Percentiles rank a stretch among this genome's conserved stretches.
Conservation (phyloP, 768 basidiomycete species). For the Suillus weaverae region DNA sequence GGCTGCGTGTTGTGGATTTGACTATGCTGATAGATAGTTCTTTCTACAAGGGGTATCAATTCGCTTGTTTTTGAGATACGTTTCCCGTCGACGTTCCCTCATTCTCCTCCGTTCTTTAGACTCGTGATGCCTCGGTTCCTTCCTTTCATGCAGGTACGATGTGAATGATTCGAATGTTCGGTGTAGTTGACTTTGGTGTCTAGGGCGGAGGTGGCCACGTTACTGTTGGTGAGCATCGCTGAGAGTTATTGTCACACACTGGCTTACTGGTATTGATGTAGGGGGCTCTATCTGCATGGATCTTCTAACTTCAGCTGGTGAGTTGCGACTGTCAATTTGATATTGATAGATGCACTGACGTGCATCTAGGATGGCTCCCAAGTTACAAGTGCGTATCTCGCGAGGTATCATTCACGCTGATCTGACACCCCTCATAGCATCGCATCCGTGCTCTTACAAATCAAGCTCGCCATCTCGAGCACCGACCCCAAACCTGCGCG, state of each 20-base stretch:
- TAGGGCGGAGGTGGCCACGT: constrained; percentile 69
- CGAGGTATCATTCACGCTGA: constrained; percentile 8
- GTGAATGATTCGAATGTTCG: background rate
- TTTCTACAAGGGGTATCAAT: constrained; percentile 45
- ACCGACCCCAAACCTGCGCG: constrained; percentile 19
- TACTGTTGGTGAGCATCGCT: constrained; percentile 47
- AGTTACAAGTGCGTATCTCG: constrained; percentile 51
- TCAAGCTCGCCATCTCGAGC: constrained; percentile 23
- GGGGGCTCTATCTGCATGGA: constrained; percentile 80
- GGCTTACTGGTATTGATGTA: constrained; percentile 18
- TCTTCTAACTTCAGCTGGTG: constrained; percentile 62
- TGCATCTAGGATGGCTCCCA: constrained; percentile 61
- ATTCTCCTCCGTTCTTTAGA: constrained; percentile 74
- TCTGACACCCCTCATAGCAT: constrained; percentile 27
- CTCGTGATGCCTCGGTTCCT: constrained; percentile 73
- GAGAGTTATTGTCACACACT: background rate
- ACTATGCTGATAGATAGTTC: background rate
- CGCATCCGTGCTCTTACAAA: constrained; percentile 55
- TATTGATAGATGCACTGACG: background rate
- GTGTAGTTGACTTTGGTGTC: constrained; percentile 2
- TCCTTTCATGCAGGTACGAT: constrained; percentile 54
- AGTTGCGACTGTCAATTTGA: constrained; percentile 12
- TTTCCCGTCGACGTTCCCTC: constrained; percentile 65
- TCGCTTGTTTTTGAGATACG: constrained; percentile 74
- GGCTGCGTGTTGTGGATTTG: background rate